These are phyloP conservation scores for Salix dunnii DNA, from an alignment of 345 rosid species.

Conservation along the genomic window DNA sequence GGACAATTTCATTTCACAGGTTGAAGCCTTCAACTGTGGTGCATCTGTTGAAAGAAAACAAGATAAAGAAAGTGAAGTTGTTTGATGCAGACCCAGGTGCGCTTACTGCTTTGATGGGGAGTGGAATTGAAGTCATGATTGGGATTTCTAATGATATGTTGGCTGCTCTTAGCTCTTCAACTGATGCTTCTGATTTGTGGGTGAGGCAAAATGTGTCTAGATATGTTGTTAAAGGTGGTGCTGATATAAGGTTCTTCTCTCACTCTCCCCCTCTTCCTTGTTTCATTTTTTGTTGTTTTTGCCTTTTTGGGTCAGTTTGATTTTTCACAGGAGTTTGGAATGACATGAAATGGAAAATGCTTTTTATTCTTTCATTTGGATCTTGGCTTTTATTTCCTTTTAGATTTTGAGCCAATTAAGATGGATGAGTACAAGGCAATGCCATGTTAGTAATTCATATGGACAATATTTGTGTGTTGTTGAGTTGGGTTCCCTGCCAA, in stretches of 20 bases:
- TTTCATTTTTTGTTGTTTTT: neutral
- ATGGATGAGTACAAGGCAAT: neutral
- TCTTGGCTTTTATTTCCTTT: neutral
- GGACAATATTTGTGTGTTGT: neutral
- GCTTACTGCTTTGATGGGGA: slow-evolving; percentile 56
- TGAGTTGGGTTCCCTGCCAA: neutral
- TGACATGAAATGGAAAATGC: neutral
- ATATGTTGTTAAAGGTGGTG: slow-evolving; percentile 72
- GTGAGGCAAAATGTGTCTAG: slow-evolving; percentile 75
- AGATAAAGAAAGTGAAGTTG: slow-evolving; percentile 72
- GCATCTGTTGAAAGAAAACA: slow-evolving; percentile 80
- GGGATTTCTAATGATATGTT: slow-evolving; percentile 84
- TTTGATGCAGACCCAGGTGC: slow-evolving; percentile 75
- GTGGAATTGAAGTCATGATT: slow-evolving; percentile 88
- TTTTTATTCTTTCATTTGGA: neutral
- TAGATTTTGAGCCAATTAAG: neutral
- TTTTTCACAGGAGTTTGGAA: neutral
- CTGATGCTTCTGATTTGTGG: slow-evolving; percentile 65
- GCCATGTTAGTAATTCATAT: neutral
- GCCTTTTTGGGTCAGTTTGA: neutral
- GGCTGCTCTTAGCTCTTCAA: slow-evolving; percentile 46
- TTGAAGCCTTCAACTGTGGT: slow-evolving; percentile 81
- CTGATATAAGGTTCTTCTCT: slow-evolving; percentile 59
- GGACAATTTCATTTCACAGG: slow-evolving; percentile 63
- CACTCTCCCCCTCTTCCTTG: neutral